phyloP scores from a whole-genome alignment of 129 eudicot genomes.

The Gnaphalium uliginosum region DNA sequence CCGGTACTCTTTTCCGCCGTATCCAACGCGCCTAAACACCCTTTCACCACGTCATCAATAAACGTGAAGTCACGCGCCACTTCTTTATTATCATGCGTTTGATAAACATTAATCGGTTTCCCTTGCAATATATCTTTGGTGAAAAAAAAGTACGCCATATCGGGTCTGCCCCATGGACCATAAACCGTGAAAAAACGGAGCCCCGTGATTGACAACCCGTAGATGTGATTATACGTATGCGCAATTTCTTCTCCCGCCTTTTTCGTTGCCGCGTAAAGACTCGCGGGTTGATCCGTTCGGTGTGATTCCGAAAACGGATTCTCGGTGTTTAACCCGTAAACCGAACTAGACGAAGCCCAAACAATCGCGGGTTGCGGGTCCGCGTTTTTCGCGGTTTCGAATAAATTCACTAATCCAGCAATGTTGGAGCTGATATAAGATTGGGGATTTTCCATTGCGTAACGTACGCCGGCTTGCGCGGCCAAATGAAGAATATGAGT shows the following conservation, averaged over 20 bases:
- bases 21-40: slow-evolving; percentile 69
- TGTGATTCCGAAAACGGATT: slow-evolving; percentile 69
- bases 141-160: slow-evolving; percentile 81
- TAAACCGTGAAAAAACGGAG: slow-evolving; percentile 73
- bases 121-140: slow-evolving; percentile 71
- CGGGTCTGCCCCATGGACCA: slow-evolving; percentile 89
- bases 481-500: slow-evolving; percentile 66
- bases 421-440: slow-evolving; percentile 65
- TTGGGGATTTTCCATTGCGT: slow-evolving; percentile 77
- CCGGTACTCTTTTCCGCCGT: slow-evolving; percentile 89
- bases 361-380: slow-evolving; percentile 78
- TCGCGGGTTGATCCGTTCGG: slow-evolving; percentile 76
- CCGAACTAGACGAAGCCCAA: slow-evolving; percentile 78
- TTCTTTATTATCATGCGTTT: slow-evolving; percentile 55
- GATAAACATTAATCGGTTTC: slow-evolving; percentile 55
- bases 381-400: slow-evolving; percentile 55
- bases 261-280: slow-evolving; percentile 75
- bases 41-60: slow-evolving; percentile 74
- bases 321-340: slow-evolving; percentile 67
- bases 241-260: slow-evolving; percentile 83
- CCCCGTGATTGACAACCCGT: slow-evolving; percentile 68
- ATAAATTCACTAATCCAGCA: slow-evolving; percentile 64
- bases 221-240: slow-evolving; percentile 72
- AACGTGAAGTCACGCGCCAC: slow-evolving; percentile 94
- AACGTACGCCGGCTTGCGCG: slow-evolving; percentile 76